Conservation (phyloP, 169 alveolate species). For the Plasmodium malariae region DNA sequence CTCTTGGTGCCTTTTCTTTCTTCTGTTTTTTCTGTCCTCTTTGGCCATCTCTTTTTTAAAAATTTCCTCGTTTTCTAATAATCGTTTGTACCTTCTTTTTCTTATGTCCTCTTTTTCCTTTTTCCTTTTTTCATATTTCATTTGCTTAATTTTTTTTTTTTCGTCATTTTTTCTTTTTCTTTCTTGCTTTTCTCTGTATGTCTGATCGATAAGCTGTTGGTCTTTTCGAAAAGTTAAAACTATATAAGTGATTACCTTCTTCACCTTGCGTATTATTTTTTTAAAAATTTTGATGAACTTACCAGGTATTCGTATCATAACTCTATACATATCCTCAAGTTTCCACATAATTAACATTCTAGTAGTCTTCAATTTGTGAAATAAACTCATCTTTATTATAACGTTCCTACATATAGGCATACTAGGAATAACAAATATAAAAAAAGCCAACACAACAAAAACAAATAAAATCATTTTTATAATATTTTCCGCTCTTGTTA, state of each 20-base stretch:
- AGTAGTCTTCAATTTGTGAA: conserved; percentile 10
- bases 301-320: not conserved
- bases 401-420: conserved; percentile 12
- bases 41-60: conserved; percentile 18
- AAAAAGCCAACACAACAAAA: not conserved
- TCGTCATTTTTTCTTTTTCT: conserved; percentile 13
- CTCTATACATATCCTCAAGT: conserved; percentile 4
- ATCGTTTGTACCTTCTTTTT: conserved; percentile 14
- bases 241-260: not conserved
- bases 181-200: not conserved
- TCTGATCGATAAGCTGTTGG: conserved; percentile 7
- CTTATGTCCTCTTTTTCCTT: conserved; percentile 29
- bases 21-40: not conserved
- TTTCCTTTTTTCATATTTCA: conserved; percentile 9
- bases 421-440: conserved; percentile 34
- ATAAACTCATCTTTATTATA: conserved; percentile 11
- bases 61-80: conserved; percentile 14
- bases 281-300: not conserved
- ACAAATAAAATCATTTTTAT: conserved; percentile 18
- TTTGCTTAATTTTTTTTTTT: conserved; percentile 9
- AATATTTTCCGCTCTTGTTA: not conserved
- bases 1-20: not conserved
- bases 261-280: not conserved
- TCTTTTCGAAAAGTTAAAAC: conserved; percentile 4
- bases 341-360: conserved; percentile 14